Evolutionary conservation across 495 filamentous ascomycete species (phyloP).

Genomic region (Aspergillus taichungensis): DNA sequence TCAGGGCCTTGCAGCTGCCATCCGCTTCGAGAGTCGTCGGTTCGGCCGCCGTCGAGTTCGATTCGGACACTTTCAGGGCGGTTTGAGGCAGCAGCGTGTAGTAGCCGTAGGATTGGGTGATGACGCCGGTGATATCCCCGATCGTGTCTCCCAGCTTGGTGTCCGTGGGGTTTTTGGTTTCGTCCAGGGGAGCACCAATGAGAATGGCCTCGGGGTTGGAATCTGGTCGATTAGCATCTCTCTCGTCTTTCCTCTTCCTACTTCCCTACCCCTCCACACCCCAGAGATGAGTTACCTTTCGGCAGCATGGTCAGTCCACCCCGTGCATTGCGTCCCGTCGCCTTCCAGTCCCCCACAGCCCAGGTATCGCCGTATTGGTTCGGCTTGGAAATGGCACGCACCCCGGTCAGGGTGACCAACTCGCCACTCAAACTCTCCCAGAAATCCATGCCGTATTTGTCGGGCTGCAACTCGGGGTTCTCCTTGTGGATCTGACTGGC

Average conservation of each 20-base stretch:
- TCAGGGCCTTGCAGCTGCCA: conserved; percentile 41
- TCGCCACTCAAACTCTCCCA: conserved; percentile 56
- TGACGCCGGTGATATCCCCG: conserved; percentile 48
- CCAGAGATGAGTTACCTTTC: conserved; percentile 18
- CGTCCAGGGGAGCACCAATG: conserved; percentile 50
- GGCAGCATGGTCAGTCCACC: conserved; percentile 46
- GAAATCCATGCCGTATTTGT: conserved; percentile 52
- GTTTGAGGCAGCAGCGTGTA: conserved; percentile 51
- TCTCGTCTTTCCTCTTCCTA: no score
- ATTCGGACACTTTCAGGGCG: conserved; percentile 30
- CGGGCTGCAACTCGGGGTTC: conserved; percentile 46
- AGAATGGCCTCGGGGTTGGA: conserved; percentile 55
- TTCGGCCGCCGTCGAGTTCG: conserved; percentile 17
- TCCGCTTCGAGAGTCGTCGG: conserved; percentile 35
- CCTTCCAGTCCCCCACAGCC: conserved; percentile 47
- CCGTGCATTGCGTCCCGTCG: conserved; percentile 42
- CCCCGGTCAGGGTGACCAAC: conserved; percentile 41
- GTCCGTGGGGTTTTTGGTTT: conserved; percentile 43
- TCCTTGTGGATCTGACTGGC: conserved; percentile 37
- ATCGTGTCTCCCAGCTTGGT: conserved; percentile 48
- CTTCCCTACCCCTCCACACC: no score
- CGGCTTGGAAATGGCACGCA: conserved; percentile 39
- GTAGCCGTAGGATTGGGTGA: conserved; percentile 49
- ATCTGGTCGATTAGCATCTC: conserved; percentile 20
- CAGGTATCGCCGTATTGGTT: conserved; percentile 55